Evolutionary conservation across 1,284 basidiomycete genomes (phyloP).

Genomic region (Lentinula novae-zelandiae): DNA sequence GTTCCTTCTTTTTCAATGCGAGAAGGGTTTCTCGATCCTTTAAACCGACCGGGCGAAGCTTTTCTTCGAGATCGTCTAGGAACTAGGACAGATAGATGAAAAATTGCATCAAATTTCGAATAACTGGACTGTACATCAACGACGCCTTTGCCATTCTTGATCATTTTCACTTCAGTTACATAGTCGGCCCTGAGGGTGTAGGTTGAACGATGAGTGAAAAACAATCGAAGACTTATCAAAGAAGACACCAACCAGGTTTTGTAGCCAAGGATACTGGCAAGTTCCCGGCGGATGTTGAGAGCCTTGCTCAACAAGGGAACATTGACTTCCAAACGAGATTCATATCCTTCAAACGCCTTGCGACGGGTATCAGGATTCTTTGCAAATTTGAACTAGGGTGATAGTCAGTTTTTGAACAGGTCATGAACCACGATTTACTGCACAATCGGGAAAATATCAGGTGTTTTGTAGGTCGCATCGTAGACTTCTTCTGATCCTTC

Average conservation of each 20-base stretch:
- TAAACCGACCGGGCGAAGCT: conserved; percentile 67
- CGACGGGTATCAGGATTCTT: conserved; percentile 65
- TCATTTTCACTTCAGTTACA: conserved; percentile 81
- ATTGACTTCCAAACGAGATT: conserved; percentile 65
- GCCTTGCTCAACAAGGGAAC: conserved; percentile 64
- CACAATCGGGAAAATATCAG: conserved; percentile 77
- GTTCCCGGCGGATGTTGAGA: conserved; percentile 64
- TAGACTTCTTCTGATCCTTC: conserved; percentile 56
- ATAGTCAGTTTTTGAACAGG: not conserved
- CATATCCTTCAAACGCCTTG: conserved; percentile 60
- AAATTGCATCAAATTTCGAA: not conserved
- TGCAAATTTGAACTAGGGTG: conserved; percentile 72
- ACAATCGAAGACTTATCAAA: not conserved
- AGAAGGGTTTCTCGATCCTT: conserved; percentile 67
- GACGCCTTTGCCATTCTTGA: conserved; percentile 63
- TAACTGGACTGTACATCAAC: conserved; percentile 34
- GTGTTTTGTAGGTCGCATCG: conserved; percentile 68
- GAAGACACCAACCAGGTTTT: conserved; percentile 49
- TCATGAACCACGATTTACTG: conserved; percentile 21
- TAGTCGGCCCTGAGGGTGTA: conserved; percentile 57
- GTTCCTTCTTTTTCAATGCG: conserved; percentile 70
- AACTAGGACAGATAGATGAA: conserved; percentile 34
- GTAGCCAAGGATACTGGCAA: conserved; percentile 66
- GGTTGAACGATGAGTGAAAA: not conserved
- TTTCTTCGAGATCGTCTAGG: conserved; percentile 67